A percentile compares a stretch with the other conserved stretches of the same genome.
Evolutionary conservation across 306 rosid genomes (phyloP).

Genomic region (Inga oerstediana): DNA sequence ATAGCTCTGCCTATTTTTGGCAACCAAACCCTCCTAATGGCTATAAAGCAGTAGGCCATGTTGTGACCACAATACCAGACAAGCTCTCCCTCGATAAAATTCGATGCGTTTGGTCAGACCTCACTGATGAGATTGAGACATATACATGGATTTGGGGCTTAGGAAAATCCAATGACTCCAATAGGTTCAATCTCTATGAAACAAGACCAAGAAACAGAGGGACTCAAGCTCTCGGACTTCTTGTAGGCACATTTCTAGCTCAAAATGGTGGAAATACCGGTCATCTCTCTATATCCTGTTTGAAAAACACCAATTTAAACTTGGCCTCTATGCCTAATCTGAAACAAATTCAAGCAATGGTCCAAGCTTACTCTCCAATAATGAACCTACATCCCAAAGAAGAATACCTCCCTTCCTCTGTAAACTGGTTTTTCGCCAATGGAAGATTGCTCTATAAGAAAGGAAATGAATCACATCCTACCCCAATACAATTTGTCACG

Average conservation of each 20-base stretch:
- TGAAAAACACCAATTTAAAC: constrained; percentile 43
- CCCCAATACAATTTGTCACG: constrained; percentile 33
- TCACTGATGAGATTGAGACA: constrained; percentile 50
- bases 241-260: constrained; percentile 52
- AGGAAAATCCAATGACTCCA: not conserved
- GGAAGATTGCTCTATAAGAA: constrained; percentile 51
- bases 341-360: constrained; percentile 39
- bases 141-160: constrained; percentile 57
- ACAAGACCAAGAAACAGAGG: constrained; percentile 34
- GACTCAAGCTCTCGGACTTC: constrained; percentile 47
- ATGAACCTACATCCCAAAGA: constrained; percentile 58
- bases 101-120: constrained; percentile 50
- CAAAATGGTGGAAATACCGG: constrained; percentile 18
- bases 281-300: constrained; percentile 39
- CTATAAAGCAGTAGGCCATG: constrained; percentile 42
- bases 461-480: constrained; percentile 41
- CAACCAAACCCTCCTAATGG: constrained; percentile 51
- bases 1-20: constrained; percentile 46
- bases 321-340: constrained; percentile 45
- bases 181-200: constrained; percentile 45
- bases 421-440: constrained; percentile 50
- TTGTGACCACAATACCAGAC: constrained; percentile 46
- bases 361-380: constrained; percentile 50
- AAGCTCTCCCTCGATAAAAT: constrained; percentile 53
- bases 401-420: constrained; percentile 53